Evolutionary conservation across 2,329 filamentous ascomycete genomes (phyloP), one percentile per base, ranked within the genome.

Genomic region (Exophiala mesophila): DNA sequence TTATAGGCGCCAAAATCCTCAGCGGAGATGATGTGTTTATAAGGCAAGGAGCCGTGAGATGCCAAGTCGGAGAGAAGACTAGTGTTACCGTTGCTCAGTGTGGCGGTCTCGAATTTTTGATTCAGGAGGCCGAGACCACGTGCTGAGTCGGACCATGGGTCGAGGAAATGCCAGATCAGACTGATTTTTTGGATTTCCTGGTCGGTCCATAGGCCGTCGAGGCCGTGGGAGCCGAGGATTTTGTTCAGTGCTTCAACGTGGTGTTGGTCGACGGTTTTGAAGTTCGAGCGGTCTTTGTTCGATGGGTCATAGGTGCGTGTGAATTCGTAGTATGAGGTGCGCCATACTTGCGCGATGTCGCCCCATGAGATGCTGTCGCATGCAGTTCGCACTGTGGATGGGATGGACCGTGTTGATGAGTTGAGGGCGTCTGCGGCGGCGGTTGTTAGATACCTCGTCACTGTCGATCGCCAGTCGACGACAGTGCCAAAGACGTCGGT

Each of bases 401-500:
- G 57, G 4, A 81, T 59, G 10, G 67, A 65, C 36, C 41, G 58
- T 24, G 65, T 62, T 28, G 67, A 54, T 12, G 71, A 66, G 21
- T 71, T 71, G 33, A 80, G 68, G 2, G 69, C 66, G 10, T 67
- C 62, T 19, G 63, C 58, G 10, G 77, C 73, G 28, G 71, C 70
- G 8, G 68, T 58, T 17, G 65, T 60, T 35, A 92, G 73, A 40
- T 77, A 76, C 6, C 71, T 65, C 10, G 72, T 76, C 15, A 92
- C 77, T 2, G 79, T 78, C 28, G 69, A 70, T 43, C 85, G 81
- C 85, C 85, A 90, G 68, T 90, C 75, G 33, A 92, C 85, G 50
- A 82, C 78, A 1, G 87, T 92, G 53, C 85, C 85, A 62, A 89
- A 88, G 55, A 88, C 76, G 64, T 88, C 84, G 57, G 87, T 88